These are phyloP conservation scores for Scheffersomyces cryptocercus DNA, from an alignment of 1,139 yeast genomes.

Conservation along the genomic window DNA sequence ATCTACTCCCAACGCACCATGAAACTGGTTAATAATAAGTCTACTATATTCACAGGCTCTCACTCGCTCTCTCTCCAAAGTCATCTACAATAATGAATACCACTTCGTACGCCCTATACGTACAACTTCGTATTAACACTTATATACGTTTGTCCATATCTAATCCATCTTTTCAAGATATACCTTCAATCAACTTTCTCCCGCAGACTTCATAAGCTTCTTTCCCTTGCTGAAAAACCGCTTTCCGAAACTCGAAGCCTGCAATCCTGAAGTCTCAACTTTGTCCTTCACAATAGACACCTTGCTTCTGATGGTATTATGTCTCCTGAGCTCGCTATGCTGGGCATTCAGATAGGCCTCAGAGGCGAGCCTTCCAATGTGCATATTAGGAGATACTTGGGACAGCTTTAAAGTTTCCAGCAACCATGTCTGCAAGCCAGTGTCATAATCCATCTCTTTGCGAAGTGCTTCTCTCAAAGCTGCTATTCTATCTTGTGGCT, in stretches of 20 bases:
- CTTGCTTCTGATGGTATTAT: slow-evolving; percentile 41
- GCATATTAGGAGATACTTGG: slow-evolving; percentile 36
- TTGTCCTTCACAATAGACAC: slow-evolving; percentile 47
- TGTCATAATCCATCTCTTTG: slow-evolving; percentile 41
- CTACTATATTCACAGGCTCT: too few species aligned
- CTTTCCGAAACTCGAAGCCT: slow-evolving; percentile 46
- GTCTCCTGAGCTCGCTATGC: slow-evolving; percentile 46
- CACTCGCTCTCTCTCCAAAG: too few species aligned
- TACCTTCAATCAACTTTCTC: too few species aligned
- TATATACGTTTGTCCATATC: too few species aligned
- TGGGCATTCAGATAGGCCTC: slow-evolving; percentile 51
- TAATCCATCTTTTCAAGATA: too few species aligned
- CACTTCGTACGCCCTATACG: too few species aligned
- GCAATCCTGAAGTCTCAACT: slow-evolving; percentile 43
- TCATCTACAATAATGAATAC: too few species aligned
- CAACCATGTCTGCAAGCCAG: slow-evolving; percentile 53
- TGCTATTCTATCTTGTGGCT: slow-evolving; percentile 42
- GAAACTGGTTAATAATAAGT: too few species aligned
- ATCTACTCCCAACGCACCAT: too few species aligned
- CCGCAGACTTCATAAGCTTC: slow-evolving; percentile 33
- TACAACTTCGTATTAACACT: too few species aligned
- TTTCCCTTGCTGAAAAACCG: slow-evolving; percentile 43
- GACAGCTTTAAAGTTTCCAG: slow-evolving; percentile 37
- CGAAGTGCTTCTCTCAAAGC: slow-evolving; percentile 42
- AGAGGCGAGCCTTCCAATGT: slow-evolving; percentile 47